Percentiles rank a stretch among this genome's conserved stretches.
Evolutionary conservation across 768 basidiomycete genomes (phyloP).

Genomic region (Auricularia sp.): DNA sequence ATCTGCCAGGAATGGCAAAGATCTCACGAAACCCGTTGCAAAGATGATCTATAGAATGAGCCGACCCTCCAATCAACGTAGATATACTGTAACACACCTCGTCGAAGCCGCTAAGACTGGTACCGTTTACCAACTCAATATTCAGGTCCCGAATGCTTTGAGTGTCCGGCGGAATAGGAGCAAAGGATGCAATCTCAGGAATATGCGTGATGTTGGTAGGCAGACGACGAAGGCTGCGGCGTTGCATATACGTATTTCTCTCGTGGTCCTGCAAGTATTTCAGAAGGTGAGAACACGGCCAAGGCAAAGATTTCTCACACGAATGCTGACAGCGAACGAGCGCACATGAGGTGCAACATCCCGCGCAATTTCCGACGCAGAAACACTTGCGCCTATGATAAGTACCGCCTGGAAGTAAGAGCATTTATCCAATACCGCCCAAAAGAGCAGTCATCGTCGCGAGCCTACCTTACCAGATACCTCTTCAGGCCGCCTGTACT

Average conservation of each 20-base stretch:
- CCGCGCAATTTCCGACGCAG: background rate
- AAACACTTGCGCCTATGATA: background rate
- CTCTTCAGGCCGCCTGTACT: conserved; percentile 31
- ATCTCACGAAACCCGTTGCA: background rate
- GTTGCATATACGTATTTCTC: background rate
- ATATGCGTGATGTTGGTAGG: conserved; percentile 28
- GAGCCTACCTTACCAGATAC: conserved; percentile 18
- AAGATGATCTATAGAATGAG: background rate
- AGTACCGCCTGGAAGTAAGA: background rate
- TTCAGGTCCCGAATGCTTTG: conserved; percentile 16
- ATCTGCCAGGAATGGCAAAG: background rate
- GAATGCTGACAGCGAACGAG: background rate
- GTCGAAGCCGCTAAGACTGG: conserved; percentile 27
- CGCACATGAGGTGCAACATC: background rate
- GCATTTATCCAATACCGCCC: too few relatives aligned
- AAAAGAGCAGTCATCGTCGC: too few relatives aligned
- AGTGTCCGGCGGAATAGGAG: conserved; percentile 16
- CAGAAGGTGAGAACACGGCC: background rate
- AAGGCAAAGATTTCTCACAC: background rate
- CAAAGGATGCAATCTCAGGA: conserved; percentile 30
- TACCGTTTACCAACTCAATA: conserved; percentile 30
- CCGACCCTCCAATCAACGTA: background rate
- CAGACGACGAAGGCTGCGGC: conserved; percentile 18
- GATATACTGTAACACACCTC: conserved; percentile 16
- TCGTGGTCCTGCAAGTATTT: background rate